Percentiles rank a stretch among this genome's conserved stretches.
These are phyloP conservation scores for Podila verticillata DNA, from an alignment of 192 early-diverging fungal species.

Conservation along the genomic window DNA sequence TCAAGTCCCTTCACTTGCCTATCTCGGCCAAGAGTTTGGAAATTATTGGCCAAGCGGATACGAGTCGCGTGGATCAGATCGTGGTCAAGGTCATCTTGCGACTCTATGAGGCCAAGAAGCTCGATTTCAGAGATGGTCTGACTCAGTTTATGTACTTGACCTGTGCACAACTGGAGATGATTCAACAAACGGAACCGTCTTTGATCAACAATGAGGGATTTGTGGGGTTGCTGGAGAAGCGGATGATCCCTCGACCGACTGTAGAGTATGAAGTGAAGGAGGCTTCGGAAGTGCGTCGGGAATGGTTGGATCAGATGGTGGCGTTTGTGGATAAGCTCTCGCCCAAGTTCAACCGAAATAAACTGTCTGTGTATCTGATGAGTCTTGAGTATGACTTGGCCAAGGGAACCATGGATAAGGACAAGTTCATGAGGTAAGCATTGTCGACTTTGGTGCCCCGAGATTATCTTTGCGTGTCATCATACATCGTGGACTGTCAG, in stretches of 20 bases:
- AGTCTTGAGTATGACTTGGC: conserved; percentile 34
- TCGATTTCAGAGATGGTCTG: conserved; percentile 8
- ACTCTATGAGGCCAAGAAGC: not conserved
- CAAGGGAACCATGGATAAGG: conserved; percentile 10
- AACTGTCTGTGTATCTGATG: conserved; percentile 35
- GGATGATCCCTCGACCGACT: conserved; percentile 8
- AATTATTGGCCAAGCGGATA: conserved; percentile 6
- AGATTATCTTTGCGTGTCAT: too few relatives aligned
- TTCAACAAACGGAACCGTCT: not conserved
- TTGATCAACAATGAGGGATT: conserved; percentile 34
- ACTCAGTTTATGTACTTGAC: conserved; percentile 5
- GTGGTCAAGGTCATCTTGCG: conserved; percentile 13
- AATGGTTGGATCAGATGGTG: conserved; percentile 31
- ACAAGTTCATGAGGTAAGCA: conserved; percentile 41
- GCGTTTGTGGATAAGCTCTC: conserved; percentile 28
- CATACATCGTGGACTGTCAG: too few relatives aligned
- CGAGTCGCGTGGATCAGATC: conserved; percentile 8
- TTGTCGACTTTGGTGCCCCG: too few relatives aligned
- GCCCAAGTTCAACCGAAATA: conserved; percentile 39
- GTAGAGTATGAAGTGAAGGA: too few relatives aligned
- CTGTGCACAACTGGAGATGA: conserved; percentile 13
- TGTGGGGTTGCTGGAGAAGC: conserved; percentile 28
- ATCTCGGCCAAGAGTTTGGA: conserved; percentile 8
- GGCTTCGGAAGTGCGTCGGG: not conserved
- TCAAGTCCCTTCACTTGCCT: conserved; percentile 4